Conservation (phyloP, 768 basidiomycete species). For the Strobilomyces confusus region DNA sequence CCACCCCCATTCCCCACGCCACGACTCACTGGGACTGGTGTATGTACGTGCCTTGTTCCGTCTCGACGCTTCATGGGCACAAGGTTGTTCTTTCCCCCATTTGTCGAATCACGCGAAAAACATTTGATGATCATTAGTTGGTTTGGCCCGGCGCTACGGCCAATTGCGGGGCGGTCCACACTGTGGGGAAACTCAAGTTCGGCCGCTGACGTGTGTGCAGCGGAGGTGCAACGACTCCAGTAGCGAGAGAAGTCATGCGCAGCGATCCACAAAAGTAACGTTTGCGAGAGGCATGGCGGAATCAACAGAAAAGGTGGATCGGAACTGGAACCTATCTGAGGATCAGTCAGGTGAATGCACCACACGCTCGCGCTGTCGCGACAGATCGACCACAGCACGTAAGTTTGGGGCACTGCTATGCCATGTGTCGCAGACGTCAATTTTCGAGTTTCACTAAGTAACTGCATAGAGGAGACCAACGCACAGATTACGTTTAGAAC, state of each 20-base stretch:
- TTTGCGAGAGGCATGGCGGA: background rate
- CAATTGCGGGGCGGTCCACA: too few species aligned
- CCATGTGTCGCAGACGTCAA: background rate
- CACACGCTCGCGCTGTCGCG: slow-evolving; percentile 32
- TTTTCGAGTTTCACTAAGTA: background rate
- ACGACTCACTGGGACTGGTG: slow-evolving; percentile 19
- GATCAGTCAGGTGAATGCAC: slow-evolving; percentile 29
- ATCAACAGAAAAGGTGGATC: background rate
- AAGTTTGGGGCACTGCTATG: slow-evolving; percentile 39
- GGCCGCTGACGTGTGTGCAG: background rate
- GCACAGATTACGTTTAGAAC: slow-evolving; percentile 23
- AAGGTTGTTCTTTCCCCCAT: slow-evolving; percentile 3
- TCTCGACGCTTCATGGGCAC: slow-evolving; percentile 19
- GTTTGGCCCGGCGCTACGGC: background rate
- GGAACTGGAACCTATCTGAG: background rate
- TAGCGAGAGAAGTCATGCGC: background rate
- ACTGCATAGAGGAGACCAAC: background rate
- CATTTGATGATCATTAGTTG: too few species aligned
- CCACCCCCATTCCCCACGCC: slow-evolving; percentile 1
- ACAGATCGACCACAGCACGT: slow-evolving; percentile 46
- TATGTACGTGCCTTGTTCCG: background rate
- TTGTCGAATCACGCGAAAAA: background rate
- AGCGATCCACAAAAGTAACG: background rate
- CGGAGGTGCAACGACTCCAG: background rate
- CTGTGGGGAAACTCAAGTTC: background rate